phyloP scores from a whole-genome alignment of 1,284 basidiomycete genomes.

The Melampsora larici-populina region DNA sequence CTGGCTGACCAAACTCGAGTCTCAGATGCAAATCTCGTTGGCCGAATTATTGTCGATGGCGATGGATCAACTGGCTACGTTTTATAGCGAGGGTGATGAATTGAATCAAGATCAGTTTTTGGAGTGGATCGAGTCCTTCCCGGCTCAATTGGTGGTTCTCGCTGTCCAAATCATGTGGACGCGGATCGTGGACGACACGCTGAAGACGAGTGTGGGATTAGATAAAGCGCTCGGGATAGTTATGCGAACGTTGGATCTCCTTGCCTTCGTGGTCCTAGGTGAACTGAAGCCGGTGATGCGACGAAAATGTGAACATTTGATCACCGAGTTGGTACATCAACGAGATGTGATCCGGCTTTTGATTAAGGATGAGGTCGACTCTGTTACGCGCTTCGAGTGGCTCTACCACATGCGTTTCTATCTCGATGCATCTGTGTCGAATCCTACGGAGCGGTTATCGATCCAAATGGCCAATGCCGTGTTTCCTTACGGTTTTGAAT shows the following conservation, averaged over 20 bases:
- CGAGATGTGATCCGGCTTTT: slow-evolving; percentile 86
- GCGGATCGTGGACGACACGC: slow-evolving; percentile 69
- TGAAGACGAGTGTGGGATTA: slow-evolving; percentile 63
- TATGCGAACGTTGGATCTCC: slow-evolving; percentile 77
- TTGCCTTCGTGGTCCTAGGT: slow-evolving; percentile 90
- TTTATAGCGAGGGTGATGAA: slow-evolving; percentile 65
- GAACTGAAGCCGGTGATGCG: slow-evolving; percentile 84
- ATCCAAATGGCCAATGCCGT: slow-evolving; percentile 85
- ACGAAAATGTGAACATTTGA: slow-evolving; percentile 96
- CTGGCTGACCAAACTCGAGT: no score
- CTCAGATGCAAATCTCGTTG: slow-evolving; percentile 89
- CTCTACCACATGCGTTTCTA: slow-evolving; percentile 99
- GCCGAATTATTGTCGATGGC: slow-evolving; percentile 75
- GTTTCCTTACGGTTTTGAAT: slow-evolving; percentile 98
- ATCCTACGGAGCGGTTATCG: slow-evolving; percentile 71
- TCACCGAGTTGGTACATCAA: slow-evolving; percentile 97
- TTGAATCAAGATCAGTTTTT: slow-evolving; percentile 68
- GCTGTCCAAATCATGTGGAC: slow-evolving; percentile 96
- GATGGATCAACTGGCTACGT: slow-evolving; percentile 71
- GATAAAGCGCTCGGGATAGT: slow-evolving; percentile 72
- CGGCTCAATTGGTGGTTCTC: slow-evolving; percentile 91
- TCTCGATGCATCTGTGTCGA: slow-evolving; percentile 66
- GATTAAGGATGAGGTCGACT: slow-evolving; percentile 65
- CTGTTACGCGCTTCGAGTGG: slow-evolving; percentile 80
- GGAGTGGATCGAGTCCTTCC: slow-evolving; percentile 85